These are phyloP conservation scores for Anacardium occidentale DNA, from an alignment of 345 rosid species.

Conservation along the genomic window DNA sequence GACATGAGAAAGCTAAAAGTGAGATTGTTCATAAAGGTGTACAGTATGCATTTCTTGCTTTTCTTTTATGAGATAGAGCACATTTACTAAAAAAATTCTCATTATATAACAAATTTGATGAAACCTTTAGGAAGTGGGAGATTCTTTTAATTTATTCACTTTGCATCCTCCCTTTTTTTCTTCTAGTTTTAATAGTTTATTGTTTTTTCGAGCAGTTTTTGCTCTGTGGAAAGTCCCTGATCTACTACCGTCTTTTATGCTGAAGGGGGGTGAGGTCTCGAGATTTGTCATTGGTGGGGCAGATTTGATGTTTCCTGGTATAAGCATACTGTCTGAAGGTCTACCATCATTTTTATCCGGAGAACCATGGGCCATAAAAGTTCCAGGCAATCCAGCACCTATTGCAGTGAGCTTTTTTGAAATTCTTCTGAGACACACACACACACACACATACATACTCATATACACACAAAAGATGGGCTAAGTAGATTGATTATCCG, in stretches of 20 bases:
- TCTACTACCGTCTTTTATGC: constrained; percentile 68
- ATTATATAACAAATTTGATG: neutral
- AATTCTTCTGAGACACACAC: neutral
- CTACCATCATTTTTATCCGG: constrained; percentile 68
- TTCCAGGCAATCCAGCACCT: constrained; percentile 89
- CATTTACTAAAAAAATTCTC: neutral
- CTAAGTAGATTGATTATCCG: neutral
- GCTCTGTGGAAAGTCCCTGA: constrained; percentile 90
- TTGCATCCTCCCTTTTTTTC: neutral
- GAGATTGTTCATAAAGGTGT: neutral
- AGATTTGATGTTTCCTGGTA: constrained; percentile 98
- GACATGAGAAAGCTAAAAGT: neutral
- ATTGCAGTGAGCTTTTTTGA: constrained; percentile 61
- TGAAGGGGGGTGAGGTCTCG: constrained; percentile 94
- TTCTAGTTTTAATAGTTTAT: constrained; percentile 1
- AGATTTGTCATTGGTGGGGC: constrained; percentile 90
- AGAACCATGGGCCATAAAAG: constrained; percentile 88
- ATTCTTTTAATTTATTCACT: neutral
- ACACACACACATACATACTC: too few species aligned
- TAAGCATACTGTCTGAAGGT: constrained; percentile 65
- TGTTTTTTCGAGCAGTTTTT: constrained; percentile 56
- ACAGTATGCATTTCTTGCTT: neutral
- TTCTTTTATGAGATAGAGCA: neutral
- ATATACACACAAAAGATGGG: neutral
- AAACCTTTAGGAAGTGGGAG: neutral